Evolutionary conservation across 257 asterid genomes (phyloP), one percentile per base, ranked within the genome.

Genomic region (Nicotiana undulata): DNA sequence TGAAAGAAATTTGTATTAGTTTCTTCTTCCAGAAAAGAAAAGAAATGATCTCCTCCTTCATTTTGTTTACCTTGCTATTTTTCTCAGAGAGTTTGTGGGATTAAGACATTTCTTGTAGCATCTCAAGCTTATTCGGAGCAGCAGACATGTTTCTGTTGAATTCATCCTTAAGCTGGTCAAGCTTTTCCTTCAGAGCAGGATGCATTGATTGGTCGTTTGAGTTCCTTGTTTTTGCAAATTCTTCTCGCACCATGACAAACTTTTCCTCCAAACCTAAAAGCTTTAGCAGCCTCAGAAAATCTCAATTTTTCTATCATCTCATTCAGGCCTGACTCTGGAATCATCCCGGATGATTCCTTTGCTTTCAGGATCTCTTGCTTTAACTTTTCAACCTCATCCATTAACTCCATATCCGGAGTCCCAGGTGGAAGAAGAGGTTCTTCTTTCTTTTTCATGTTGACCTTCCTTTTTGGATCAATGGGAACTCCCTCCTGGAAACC

Each of bases 401-500:
- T 87, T 83, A 93, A 83, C 79, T 87, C 94, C 59, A 8, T 80
- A 51, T 87, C 92, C 16, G 93, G 82, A 79, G 83, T 84, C 85
- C 86, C 86, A 61, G 87, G 72, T 56, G 85, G 89, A 83, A 85
- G 77, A 83, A 81, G 65, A 63, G 93, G 89, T 63, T n/a, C 85
- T 22, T 91, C 97, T 88, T 84, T 90, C 92, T 86, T 87, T 84
- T 89, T 92, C 97, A 90, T 90, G 84, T 89, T 92, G 79, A 78
- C 76, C 81, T 89, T 93, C 88, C 76, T 89, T 79, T 40, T 70
- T 34, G 97, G 97, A 79, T 92, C 97, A 4, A 91, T 34, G 2
- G 97, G 92, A 65, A 89, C 79, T 80, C 95, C 96, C 85, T 91
- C 97, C 66, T 85, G 90, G 89, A 85, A 86, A 78, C 93, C 89